Evolutionary conservation across 2,329 filamentous ascomycete species (phyloP).

Genomic region (Helotiales sp.): DNA sequence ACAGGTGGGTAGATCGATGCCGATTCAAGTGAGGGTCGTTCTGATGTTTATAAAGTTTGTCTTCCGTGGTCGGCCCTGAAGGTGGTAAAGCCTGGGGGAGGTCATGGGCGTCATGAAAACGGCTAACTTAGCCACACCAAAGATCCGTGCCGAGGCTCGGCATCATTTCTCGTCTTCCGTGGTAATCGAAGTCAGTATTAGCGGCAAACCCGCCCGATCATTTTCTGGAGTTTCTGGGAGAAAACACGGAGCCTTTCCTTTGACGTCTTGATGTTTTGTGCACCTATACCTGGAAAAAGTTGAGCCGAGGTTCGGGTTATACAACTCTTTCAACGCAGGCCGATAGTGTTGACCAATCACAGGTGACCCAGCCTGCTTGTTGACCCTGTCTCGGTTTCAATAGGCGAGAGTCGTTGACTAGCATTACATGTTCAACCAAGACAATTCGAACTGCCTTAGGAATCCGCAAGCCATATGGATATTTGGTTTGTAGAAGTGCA

Average conservation of each 20-base stretch:
- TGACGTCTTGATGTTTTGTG: neutral
- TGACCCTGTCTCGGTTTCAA: neutral
- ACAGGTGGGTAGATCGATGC: neutral
- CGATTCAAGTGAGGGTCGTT: neutral
- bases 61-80: conserved; percentile 26
- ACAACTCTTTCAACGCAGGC: neutral
- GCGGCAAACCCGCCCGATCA: neutral
- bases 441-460: too few species aligned
- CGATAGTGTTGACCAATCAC: neutral
- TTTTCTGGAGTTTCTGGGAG: neutral
- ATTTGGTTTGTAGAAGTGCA: too few species aligned
- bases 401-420: too few species aligned
- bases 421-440: too few species aligned
- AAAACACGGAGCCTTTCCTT: neutral
- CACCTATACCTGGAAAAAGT: neutral
- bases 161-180: neutral
- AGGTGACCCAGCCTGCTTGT: neutral
- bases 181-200: neutral
- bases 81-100: conserved; percentile 20
- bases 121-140: neutral
- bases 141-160: conserved; percentile 22
- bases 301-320: conserved; percentile 1
- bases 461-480: too few species aligned
- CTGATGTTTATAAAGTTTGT: conserved; percentile 17
- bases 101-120: conserved; percentile 4